Base-by-base conservation (phyloP, 1,284 basidiomycete genomes). In the Acaromyces ingoldii region DNA sequence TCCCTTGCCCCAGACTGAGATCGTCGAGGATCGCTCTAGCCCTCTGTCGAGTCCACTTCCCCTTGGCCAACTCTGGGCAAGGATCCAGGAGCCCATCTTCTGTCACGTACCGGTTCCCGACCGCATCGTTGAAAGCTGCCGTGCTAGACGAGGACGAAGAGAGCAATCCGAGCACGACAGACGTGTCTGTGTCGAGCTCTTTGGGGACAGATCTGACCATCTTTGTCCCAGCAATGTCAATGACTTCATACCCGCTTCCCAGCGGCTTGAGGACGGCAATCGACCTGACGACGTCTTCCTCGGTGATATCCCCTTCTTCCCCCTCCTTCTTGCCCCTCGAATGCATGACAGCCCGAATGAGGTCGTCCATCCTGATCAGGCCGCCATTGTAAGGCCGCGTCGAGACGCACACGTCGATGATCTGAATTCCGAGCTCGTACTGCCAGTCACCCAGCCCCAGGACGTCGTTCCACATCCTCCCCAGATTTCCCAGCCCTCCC, bases 331-430 rank as follows among this genome's bases (percentile, higher is more conserved):
- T 38, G 82, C 50, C 2, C 84, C 84, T 6, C 93, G 80, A 42
- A 97, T 78, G 65, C 55, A 82, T 83, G 37, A 99, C 83, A 45
- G 91, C 80, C 28, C 84, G 77, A 17, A 95, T 80, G 37, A 98
- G 80, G 74, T 97, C 91, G 10, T 81, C 80, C 81, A 97, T 84
- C 63, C 87, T 86, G 50, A 98, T 91, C 48, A 97, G 78, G 0
- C 95, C 93, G 0, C 95, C 93, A 63, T 96, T 96, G 38, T 84
- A 78, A 53, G 87, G 85, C 38, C 92, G 80, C 7, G 89, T 93
- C 71, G 84, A 86, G 28, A 97, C 85, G 69, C 93, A 97, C 15
- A 98, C 84, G 74, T 98, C 93, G 43, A 98, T 91, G 59, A 98
- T 87, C 79, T 99, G 93, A 24, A 97, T 89, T 2, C 90, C 90